These are phyloP conservation scores for Volvariella volvacea DNA, from an alignment of 1,284 basidiomycete genomes.

Conservation along the genomic window DNA sequence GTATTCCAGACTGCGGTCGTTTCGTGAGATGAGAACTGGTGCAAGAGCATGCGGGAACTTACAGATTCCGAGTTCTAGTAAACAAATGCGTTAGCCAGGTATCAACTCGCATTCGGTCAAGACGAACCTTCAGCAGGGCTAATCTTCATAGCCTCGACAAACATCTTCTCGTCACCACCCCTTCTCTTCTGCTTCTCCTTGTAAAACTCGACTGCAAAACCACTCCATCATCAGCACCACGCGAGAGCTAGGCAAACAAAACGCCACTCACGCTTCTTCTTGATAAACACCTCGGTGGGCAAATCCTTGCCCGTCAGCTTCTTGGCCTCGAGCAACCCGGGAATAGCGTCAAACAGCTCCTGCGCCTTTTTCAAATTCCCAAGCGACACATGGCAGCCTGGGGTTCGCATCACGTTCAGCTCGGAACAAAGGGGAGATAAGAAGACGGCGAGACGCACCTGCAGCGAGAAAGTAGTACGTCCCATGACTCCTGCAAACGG, in stretches of 20 bases:
- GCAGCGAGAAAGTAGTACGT: conserved; percentile 74
- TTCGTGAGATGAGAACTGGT: not conserved
- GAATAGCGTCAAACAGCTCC: conserved; percentile 54
- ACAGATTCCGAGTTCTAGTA: conserved; percentile 55
- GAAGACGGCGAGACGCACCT: conserved; percentile 32
- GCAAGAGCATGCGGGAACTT: conserved; percentile 16
- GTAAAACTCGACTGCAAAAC: conserved; percentile 66
- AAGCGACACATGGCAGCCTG: conserved; percentile 55
- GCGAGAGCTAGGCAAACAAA: not conserved
- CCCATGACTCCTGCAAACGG: conserved; percentile 54
- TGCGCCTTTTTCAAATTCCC: conserved; percentile 49
- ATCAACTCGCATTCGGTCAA: not conserved
- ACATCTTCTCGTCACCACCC: conserved; percentile 44
- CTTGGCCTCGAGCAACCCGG: conserved; percentile 48
- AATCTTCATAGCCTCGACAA: conserved; percentile 50
- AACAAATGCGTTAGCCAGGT: conserved; percentile 5
- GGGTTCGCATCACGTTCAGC: conserved; percentile 5
- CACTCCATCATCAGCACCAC: not conserved
- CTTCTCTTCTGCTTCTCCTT: conserved; percentile 53
- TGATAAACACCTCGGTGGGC: conserved; percentile 69
- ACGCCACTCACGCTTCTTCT: conserved; percentile 53
- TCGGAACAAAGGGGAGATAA: not conserved
- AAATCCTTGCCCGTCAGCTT: conserved; percentile 63
- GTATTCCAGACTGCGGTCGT: conserved; percentile 63
- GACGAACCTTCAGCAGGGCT: conserved; percentile 60